Conservation (phyloP, 73 alveolate species). For the Loxodes magnus region DNA sequence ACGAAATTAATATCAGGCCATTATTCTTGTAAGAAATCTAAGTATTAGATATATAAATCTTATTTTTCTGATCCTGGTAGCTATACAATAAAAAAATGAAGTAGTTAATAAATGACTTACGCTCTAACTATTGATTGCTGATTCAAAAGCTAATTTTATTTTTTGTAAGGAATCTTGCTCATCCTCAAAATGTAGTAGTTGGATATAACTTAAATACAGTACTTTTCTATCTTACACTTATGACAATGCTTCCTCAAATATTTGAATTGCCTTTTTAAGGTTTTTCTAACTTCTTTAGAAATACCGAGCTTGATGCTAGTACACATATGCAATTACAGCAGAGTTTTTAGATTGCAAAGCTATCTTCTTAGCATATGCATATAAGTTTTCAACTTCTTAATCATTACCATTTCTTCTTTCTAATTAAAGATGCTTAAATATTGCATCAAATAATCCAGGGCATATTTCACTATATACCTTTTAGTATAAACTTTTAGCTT, state of each 20-base stretch:
- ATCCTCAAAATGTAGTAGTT: not conserved
- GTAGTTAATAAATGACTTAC: no score
- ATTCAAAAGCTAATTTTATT: constrained; percentile 5
- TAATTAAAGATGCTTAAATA: constrained; percentile 3
- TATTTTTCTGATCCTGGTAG: not conserved
- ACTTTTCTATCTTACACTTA: not conserved
- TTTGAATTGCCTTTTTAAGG: not conserved
- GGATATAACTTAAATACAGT: constrained; percentile 1
- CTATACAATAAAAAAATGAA: constrained; percentile 1
- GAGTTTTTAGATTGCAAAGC: not conserved
- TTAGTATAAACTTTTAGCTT: not conserved
- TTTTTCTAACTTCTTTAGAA: not conserved
- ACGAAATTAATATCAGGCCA: constrained; percentile 5
- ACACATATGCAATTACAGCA: not conserved
- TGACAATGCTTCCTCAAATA: constrained; percentile 3
- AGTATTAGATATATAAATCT: constrained; percentile 4
- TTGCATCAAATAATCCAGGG: constrained; percentile 12
- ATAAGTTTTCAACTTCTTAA: constrained; percentile 1
- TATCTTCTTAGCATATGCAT: not conserved
- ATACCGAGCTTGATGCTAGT: not conserved
- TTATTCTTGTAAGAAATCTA: not conserved
- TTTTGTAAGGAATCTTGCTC: not conserved
- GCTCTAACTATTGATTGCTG: not conserved
- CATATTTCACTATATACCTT: constrained; percentile 1
- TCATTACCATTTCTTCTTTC: constrained; percentile 10